Conservation (phyloP, 495 filamentous ascomycete species). For the Parachaetomium inaequale region DNA sequence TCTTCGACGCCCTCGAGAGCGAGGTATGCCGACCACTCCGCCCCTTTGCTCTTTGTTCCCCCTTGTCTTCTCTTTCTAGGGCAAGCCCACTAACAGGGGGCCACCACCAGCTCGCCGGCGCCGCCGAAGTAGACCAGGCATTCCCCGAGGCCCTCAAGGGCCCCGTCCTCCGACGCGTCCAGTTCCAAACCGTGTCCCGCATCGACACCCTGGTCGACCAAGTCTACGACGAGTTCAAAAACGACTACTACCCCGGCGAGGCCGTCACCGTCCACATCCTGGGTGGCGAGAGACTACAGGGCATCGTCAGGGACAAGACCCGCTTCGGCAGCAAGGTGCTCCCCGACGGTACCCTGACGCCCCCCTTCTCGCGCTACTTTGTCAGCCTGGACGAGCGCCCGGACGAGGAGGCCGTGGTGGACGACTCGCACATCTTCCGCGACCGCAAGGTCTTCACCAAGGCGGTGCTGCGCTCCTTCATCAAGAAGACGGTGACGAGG, state of each 20-base stretch:
- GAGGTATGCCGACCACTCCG: slow-evolving; percentile 63
- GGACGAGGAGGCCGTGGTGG: slow-evolving; percentile 71
- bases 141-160: slow-evolving; percentile 92
- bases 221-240: slow-evolving; percentile 74
- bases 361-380: slow-evolving; percentile 72
- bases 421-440: slow-evolving; percentile 77
- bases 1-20: slow-evolving; percentile 88
- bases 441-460: slow-evolving; percentile 95
- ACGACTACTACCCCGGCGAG: slow-evolving; percentile 92
- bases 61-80: not conserved
- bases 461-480: slow-evolving; percentile 85
- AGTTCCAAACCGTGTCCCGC: slow-evolving; percentile 85
- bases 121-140: slow-evolving; percentile 80
- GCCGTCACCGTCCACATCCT: slow-evolving; percentile 68
- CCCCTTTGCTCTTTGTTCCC: not conserved
- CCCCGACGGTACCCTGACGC: slow-evolving; percentile 62
- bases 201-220: slow-evolving; percentile 80
- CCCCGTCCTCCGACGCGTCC: slow-evolving; percentile 81
- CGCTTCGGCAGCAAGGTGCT: slow-evolving; percentile 59
- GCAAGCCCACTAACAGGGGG: slow-evolving; percentile 5
- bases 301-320: slow-evolving; percentile 81
- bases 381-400: slow-evolving; percentile 68
- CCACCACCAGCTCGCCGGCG: slow-evolving; percentile 64
- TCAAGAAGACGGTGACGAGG: slow-evolving; percentile 87
- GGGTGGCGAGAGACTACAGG: slow-evolving; percentile 67